Base-by-base conservation (phyloP, 2,329 filamentous ascomycete species). In the Leptographium radiaticola region DNA sequence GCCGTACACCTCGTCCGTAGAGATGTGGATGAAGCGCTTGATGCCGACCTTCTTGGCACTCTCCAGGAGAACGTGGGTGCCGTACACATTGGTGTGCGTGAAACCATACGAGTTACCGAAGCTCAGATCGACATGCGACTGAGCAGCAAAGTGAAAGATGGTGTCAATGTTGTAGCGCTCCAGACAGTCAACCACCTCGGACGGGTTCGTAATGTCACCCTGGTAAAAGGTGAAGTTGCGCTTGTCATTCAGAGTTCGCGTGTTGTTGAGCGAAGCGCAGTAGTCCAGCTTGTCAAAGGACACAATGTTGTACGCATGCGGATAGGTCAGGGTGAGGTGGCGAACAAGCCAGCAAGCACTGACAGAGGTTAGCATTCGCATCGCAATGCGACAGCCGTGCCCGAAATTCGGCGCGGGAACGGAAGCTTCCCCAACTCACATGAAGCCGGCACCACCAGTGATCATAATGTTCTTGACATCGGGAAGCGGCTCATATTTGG, bases 261-360 rank as follows among this genome's bases (percentile, higher is more conserved):
- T 88, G 68, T 91, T 93, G 71, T 89, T 88, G 60, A 89, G 73
- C 9, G 86, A 86, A 9, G 87, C 78, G 70, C 86, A 89, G 70
- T 89, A 89, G 66, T 91, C 87, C 56, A 91, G 75, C 68, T 90
- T 91, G 70, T 93, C 87, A 63, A 90, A 89, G 38, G 84, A 90
- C 51, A 91, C 75, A 58, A 91, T 79, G 63, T 86, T 87, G 74
- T 93, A 93, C 58, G 79, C 75, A 43, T 82, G 66, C 4, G 84
- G 78, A 64, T 91, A 91, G 38, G 83, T 87, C 55, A 87, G 69
- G 12, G 81, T 81, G 52, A 93, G 74, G 68, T 91, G 87, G 57
- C 87, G 83, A 58, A 88, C 84, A 40, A 91, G 76, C 87, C 87
- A 91, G 66, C 84, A 89, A 52, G 85, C 87, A 67, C 86, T 89